Conservation (phyloP, 176 grass and related monocot species). For the Puccinellia tenuiflora region DNA sequence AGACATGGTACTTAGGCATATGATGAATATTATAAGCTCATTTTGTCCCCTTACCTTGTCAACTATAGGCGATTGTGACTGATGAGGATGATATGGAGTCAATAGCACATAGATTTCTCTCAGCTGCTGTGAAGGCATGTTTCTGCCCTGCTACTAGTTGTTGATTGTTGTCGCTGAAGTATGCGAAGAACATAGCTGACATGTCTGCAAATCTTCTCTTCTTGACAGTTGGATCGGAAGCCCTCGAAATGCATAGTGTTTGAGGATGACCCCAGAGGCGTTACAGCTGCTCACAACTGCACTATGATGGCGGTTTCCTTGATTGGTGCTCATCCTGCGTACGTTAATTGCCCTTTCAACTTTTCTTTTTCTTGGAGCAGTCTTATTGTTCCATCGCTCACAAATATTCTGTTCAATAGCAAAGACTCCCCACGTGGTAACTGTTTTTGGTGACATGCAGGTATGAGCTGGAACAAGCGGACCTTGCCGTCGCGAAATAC, state of each 20-base stretch:
- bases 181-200: neutral
- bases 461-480: constrained; percentile 83
- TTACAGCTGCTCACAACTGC: constrained; percentile 88
- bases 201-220: constrained; percentile 3
- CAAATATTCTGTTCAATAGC: neutral
- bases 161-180: neutral
- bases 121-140: constrained; percentile 82
- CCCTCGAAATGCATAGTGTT: constrained; percentile 93
- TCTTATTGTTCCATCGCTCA: neutral
- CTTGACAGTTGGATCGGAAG: constrained; percentile 78
- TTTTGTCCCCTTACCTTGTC: neutral
- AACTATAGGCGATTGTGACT: constrained; percentile 68
- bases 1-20: neutral
- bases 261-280: constrained; percentile 83
- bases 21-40: neutral
- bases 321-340: constrained; percentile 92
- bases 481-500: constrained; percentile 70
- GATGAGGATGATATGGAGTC: constrained; percentile 98
- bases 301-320: constrained; percentile 88
- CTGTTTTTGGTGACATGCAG: constrained; percentile 29
- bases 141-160: neutral
- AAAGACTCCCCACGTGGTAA: neutral
- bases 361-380: neutral
- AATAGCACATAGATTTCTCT: constrained; percentile 93
- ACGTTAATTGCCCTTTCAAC: constrained; percentile 5